Percentiles rank a stretch among this genome's conserved stretches.
These are phyloP conservation scores for Pythium inflatum DNA, from an alignment of 352 stramenopile species.

Conservation along the genomic window DNA sequence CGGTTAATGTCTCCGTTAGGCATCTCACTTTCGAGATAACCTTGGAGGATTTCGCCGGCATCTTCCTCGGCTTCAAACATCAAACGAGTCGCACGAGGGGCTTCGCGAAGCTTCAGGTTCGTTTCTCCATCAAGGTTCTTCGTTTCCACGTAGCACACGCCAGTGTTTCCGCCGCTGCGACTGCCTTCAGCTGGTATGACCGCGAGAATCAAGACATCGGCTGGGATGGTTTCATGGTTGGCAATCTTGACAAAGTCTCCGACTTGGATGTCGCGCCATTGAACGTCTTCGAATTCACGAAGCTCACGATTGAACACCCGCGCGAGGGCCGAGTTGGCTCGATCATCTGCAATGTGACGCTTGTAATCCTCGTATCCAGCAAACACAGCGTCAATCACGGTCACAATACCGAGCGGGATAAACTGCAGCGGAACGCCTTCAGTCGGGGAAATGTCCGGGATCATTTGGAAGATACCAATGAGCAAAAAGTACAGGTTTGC, in stretches of 20 bases:
- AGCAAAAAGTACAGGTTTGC: constrained; percentile 89
- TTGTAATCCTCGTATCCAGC: constrained; percentile 87
- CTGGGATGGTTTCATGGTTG: constrained; percentile 82
- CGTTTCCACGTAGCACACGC: constrained; percentile 88
- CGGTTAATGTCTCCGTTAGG: constrained; percentile 84
- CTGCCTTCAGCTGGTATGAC: constrained; percentile 67
- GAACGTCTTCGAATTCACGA: constrained; percentile 82
- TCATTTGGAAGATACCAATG: constrained; percentile 90
- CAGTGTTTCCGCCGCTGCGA: constrained; percentile 63
- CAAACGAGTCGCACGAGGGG: constrained; percentile 52
- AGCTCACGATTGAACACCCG: constrained; percentile 75
- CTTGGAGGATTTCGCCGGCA: constrained; percentile 64
- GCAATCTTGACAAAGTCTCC: constrained; percentile 84
- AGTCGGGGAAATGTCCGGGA: constrained; percentile 80
- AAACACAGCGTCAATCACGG: constrained; percentile 83
- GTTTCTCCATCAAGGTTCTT: constrained; percentile 90
- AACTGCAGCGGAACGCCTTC: constrained; percentile 84
- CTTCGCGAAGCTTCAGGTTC: constrained; percentile 85
- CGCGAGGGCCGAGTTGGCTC: constrained; percentile 71
- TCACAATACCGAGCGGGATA: constrained; percentile 80
- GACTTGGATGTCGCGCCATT: constrained; percentile 83
- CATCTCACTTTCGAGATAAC: constrained; percentile 79
- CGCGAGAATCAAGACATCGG: constrained; percentile 81
- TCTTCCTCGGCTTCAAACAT: constrained; percentile 69
- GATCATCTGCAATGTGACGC: constrained; percentile 75